Evolutionary conservation across 2,329 filamentous ascomycete genomes (phyloP).

Genomic region (Paraphoma sp.): DNA sequence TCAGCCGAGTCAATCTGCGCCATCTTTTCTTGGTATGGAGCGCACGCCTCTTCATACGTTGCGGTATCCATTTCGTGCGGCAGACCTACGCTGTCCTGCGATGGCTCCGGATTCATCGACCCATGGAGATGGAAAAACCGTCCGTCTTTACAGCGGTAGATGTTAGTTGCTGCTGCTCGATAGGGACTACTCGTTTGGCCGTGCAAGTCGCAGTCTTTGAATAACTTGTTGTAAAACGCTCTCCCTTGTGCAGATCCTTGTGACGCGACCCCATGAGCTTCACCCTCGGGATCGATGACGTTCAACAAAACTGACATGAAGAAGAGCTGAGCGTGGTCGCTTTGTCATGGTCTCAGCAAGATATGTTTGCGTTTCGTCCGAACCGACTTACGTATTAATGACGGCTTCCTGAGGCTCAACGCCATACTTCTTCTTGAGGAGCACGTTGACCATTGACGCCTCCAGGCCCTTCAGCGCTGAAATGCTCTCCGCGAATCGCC

Average conservation of each 20-base stretch:
- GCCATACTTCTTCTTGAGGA: slow-evolving; percentile 57
- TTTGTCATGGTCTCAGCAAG: slow-evolving; percentile 9
- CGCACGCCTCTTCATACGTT: slow-evolving; percentile 38
- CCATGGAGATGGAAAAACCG: slow-evolving; percentile 58
- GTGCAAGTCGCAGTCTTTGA: slow-evolving; percentile 38
- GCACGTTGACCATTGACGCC: slow-evolving; percentile 53
- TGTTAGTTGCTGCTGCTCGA: slow-evolving; percentile 51
- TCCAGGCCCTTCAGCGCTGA: slow-evolving; percentile 58
- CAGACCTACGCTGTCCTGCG: slow-evolving; percentile 45
- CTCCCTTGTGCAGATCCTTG: slow-evolving; percentile 17
- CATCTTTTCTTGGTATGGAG: slow-evolving; percentile 44
- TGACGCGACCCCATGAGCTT: slow-evolving; percentile 20
- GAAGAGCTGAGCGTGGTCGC: slow-evolving; percentile 54
- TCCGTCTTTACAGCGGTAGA: slow-evolving; percentile 56
- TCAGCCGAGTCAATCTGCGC: slow-evolving; percentile 40
- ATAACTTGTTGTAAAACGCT: slow-evolving; percentile 27
- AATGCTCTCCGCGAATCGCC: slow-evolving; percentile 63
- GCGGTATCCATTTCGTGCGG: slow-evolving; percentile 39
- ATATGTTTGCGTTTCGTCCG: neutral
- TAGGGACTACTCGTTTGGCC: slow-evolving; percentile 25
- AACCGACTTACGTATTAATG: slow-evolving; percentile 54
- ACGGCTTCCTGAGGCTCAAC: slow-evolving; percentile 48
- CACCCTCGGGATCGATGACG: slow-evolving; percentile 42
- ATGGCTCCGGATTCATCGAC: slow-evolving; percentile 55
- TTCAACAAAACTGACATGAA: slow-evolving; percentile 50